Conservation (phyloP, 1,139 yeast genomes). For the Scheffersomyces parashehatae region DNA sequence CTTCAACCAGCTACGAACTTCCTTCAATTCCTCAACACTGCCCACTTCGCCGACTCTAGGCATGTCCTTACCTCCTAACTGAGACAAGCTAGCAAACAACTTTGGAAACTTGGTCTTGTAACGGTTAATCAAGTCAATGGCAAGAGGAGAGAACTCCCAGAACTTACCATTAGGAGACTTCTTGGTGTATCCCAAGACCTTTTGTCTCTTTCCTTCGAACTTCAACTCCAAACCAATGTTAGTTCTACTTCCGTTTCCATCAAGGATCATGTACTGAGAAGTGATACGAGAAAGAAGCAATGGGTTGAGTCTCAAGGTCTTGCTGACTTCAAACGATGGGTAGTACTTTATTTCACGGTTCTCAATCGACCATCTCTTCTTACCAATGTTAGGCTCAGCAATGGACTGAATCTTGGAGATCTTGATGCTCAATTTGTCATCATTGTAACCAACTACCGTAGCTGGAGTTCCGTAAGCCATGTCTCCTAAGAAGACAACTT, state of each 20-base stretch:
- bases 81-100: slow-evolving; percentile 49
- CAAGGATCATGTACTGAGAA: slow-evolving; percentile 64
- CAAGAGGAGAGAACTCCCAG: slow-evolving; percentile 85
- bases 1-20: slow-evolving; percentile 59
- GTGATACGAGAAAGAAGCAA: slow-evolving; percentile 76
- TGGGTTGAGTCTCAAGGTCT: slow-evolving; percentile 57
- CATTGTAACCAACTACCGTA: slow-evolving; percentile 62
- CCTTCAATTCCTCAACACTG: slow-evolving; percentile 34
- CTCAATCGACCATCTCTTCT: slow-evolving; percentile 59
- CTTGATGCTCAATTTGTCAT: slow-evolving; percentile 52
- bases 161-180: slow-evolving; percentile 52
- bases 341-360: slow-evolving; percentile 55
- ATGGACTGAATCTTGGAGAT: slow-evolving; percentile 49
- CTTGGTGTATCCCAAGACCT: slow-evolving; percentile 85
- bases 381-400: slow-evolving; percentile 66
- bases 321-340: slow-evolving; percentile 69
- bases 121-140: slow-evolving; percentile 62
- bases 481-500: slow-evolving; percentile 83
- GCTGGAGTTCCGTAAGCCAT: slow-evolving; percentile 90
- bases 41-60: slow-evolving; percentile 28
- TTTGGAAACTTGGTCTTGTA: slow-evolving; percentile 64
- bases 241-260: slow-evolving; percentile 47
- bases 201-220: slow-evolving; percentile 74
- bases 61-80: slow-evolving; percentile 22
- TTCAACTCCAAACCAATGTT: slow-evolving; percentile 86